Percentiles rank a stretch among this genome's conserved stretches.
phyloP scores from a whole-genome alignment of 441 rosid genomes.

The Biscutella laevigata region DNA sequence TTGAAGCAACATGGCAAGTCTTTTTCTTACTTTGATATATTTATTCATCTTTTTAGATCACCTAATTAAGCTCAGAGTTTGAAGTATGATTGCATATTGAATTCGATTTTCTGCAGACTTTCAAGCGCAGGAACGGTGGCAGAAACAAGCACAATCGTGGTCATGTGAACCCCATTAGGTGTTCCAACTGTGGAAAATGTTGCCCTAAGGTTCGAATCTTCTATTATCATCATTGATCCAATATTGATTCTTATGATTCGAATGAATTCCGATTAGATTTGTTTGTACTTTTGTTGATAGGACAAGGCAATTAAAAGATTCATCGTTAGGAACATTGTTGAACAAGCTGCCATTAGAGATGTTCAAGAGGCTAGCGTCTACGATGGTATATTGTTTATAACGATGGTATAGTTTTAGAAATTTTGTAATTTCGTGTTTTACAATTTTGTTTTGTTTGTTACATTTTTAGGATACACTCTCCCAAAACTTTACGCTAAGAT shows the following conservation, averaged over 20 bases:
- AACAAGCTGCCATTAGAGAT: slow-evolving; percentile 93
- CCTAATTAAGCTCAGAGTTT: too few species aligned
- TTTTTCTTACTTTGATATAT: too few species aligned
- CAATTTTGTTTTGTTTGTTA: background rate
- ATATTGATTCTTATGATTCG: background rate
- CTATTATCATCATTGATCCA: background rate
- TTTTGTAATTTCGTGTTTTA: too few species aligned
- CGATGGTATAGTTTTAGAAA: too few species aligned
- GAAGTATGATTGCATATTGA: background rate
- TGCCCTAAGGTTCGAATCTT: slow-evolving; percentile 64
- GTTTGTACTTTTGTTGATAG: slow-evolving; percentile 15
- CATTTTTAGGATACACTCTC: slow-evolving; percentile 53
- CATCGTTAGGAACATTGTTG: slow-evolving; percentile 87
- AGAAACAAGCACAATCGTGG: slow-evolving; percentile 98
- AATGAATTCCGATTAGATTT: background rate
- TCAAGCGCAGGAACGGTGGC: slow-evolving; percentile 93
- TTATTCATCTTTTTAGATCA: too few species aligned
- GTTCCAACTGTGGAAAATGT: slow-evolving; percentile 95
- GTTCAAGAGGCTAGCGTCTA: slow-evolving; percentile 87
- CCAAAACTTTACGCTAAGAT: slow-evolving; percentile 82
- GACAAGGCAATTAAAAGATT: slow-evolving; percentile 93
- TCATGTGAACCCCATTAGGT: slow-evolving; percentile 81
- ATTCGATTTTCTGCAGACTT: slow-evolving; percentile 39
- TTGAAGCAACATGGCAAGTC: too few species aligned
- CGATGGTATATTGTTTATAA: too few species aligned